Base-by-base conservation (phyloP, 2,329 filamentous ascomycete genomes). In the Paracoccidioides lutzii region DNA sequence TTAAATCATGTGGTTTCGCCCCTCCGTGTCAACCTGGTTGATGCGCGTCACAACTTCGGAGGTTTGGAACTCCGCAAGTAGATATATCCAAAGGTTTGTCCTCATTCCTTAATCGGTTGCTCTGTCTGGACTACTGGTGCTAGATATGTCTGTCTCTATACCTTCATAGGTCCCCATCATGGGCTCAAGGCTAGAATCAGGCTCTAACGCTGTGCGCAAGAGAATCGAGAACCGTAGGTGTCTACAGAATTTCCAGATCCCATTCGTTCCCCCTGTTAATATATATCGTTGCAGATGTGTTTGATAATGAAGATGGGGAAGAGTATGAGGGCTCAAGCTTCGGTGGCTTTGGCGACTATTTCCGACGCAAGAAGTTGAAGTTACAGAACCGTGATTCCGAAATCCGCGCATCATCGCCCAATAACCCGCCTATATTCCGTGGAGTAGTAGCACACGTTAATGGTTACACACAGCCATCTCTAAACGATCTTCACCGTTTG, bases 311-410 rank as follows among this genome's bases (percentile, higher is more conserved):
- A 67, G 80, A 80, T 30, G 91, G 93, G 56, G 91, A 97, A 57
- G 94, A 98, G 69, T 98, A 98, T 69, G 83, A 85, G 57, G 81
- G 78, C 1, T 96, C 90, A 59, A 81, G 81, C 53, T 98, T 97
- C 70, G 88, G 89, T 32, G 91, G 90, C 7, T 94, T 97, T 65
- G 73, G 78, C 30, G 91, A 97, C 66, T 98, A 97, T 70, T 94
- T 96, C 68, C 81, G 90, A 52, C 84, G 90, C 55, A 98, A 98
- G 76, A 96, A 95, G 77, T 83, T 95, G 70, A 98, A 98, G 68
- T 79, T 98, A 3, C 93, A 97, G 70, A 98, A 98, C 65, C 80
- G 93, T 35, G 93, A 98, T 71, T 84, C 83, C 7, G 82, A 95
- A 54, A 76, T 95, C 46, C 84, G 91, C 57, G 79, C 85, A 37